Conservation (phyloP, 2,329 filamentous ascomycete species). For the Pezicula rhizophila region DNA sequence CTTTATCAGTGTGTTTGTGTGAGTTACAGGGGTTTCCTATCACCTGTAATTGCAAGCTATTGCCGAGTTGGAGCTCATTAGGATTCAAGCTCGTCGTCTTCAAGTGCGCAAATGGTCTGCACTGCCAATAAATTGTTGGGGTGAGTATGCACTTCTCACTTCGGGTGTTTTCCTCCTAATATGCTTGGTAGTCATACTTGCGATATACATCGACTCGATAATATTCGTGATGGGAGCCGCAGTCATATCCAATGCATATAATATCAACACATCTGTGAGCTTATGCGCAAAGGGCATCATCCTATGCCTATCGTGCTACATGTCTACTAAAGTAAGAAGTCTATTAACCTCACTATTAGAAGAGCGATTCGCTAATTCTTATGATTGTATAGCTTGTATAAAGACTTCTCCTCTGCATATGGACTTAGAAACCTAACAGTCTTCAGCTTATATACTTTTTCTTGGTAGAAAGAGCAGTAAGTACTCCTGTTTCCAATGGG, state of each 20-base stretch:
- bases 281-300: slow-evolving; percentile 54
- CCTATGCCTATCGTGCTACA: slow-evolving; percentile 55
- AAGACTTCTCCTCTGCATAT: too few species aligned
- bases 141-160: slow-evolving; percentile 9
- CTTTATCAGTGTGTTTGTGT: slow-evolving; percentile 21
- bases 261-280: slow-evolving; percentile 42
- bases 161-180: background rate
- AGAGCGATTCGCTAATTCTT: slow-evolving; percentile 1
- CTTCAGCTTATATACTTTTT: slow-evolving; percentile 53
- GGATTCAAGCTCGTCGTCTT: slow-evolving; percentile 17
- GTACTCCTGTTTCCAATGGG: background rate
- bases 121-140: slow-evolving; percentile 22
- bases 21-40: background rate
- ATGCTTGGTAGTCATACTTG: slow-evolving; percentile 45
- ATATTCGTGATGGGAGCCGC: slow-evolving; percentile 52
- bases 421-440: background rate
- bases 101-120: slow-evolving; percentile 17
- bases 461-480: slow-evolving; percentile 55
- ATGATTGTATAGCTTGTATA: background rate
- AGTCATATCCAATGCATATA: slow-evolving; percentile 50
- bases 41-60: background rate
- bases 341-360: slow-evolving; percentile 1
- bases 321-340: slow-evolving; percentile 51
- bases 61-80: background rate
- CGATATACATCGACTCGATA: slow-evolving; percentile 55